Evolutionary conservation across 345 rosid genomes (phyloP), one percentile per base, ranked within the genome.

Genomic region (Anastatica hierochuntica): DNA sequence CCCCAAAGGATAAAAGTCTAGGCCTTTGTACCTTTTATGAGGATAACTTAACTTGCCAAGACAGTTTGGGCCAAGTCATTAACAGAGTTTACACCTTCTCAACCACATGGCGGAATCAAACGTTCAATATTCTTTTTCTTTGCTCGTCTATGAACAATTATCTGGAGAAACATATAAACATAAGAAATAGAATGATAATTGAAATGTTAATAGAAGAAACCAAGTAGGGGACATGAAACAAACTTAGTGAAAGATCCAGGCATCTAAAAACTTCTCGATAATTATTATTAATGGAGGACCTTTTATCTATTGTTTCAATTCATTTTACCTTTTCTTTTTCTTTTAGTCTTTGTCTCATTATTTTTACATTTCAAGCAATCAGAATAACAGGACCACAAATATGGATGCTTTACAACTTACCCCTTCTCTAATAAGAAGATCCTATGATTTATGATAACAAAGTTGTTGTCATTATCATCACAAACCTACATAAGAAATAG

Each of bases 61-160:
- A n/a, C n/a, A n/a, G n/a, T n/a, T n/a, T n/a, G n/a, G n/a, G n/a
- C n/a, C n/a, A n/a, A n/a, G n/a, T n/a, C n/a, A n/a, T n/a, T n/a
- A n/a, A n/a, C n/a, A n/a, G n/a, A n/a, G n/a, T n/a, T n/a, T n/a
- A n/a, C n/a, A n/a, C n/a, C n/a, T n/a, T n/a, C 97, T 68, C 98
- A 96, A 49, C 96, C 98, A 72, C 96, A 88, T 38, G 96, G 88
- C 75, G 88, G 76, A 50, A 85, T 83, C 73, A 92, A 68, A 31
- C 97, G 81, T 73, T 92, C 98, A 95, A 92, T 88, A 71, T 92
- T 88, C 79, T 97, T 92, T 61, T 86, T 77, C 84, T 92, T 92
- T 2, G 98, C 97, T 78, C 98, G 83, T 73, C 98, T 68, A 14
- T 88, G 95, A 52, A 97, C 97, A 75, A 92, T 56, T 57, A 92